phyloP scores from a whole-genome alignment of 345 rosid species.

The Acer yangbiense region DNA sequence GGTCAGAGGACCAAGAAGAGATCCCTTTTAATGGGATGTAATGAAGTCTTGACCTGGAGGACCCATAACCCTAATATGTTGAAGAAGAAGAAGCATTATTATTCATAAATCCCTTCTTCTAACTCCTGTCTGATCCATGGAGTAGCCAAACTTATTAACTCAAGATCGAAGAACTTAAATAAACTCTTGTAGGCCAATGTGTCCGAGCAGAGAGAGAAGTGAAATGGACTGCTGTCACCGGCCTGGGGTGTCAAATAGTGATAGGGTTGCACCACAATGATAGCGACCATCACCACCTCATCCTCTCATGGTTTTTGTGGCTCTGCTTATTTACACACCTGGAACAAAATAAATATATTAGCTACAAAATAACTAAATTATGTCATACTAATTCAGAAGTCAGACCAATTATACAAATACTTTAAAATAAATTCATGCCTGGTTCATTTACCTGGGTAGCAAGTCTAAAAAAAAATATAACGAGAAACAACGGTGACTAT shows the following conservation, averaged over 20 bases:
- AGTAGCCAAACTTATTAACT: slow-evolving; percentile 1
- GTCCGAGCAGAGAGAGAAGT: slow-evolving; percentile 8
- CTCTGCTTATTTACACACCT: not conserved
- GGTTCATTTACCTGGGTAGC: not conserved
- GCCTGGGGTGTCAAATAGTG: slow-evolving; percentile 3
- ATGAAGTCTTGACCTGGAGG: not conserved
- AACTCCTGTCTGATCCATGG: slow-evolving; percentile 11
- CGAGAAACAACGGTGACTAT: not conserved
- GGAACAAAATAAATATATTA: not conserved
- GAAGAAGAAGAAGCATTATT: not conserved
- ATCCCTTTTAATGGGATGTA: not conserved
- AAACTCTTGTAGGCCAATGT: slow-evolving; percentile 22
- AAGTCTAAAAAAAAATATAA: not conserved
- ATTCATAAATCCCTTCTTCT: not conserved
- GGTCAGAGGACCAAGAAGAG: too few species aligned
- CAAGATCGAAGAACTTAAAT: not conserved
- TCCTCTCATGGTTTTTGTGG: not conserved
- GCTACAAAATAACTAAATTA: not conserved
- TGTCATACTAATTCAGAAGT: not conserved
- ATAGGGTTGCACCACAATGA: not conserved
- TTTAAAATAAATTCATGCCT: not conserved
- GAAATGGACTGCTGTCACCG: slow-evolving; percentile 20
- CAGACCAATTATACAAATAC: not conserved
- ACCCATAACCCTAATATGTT: not conserved
- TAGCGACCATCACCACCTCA: not conserved